Evolutionary conservation across 495 filamentous ascomycete genomes (phyloP), one percentile per base, ranked within the genome.

Genomic region (Lepidopterella palustris): DNA sequence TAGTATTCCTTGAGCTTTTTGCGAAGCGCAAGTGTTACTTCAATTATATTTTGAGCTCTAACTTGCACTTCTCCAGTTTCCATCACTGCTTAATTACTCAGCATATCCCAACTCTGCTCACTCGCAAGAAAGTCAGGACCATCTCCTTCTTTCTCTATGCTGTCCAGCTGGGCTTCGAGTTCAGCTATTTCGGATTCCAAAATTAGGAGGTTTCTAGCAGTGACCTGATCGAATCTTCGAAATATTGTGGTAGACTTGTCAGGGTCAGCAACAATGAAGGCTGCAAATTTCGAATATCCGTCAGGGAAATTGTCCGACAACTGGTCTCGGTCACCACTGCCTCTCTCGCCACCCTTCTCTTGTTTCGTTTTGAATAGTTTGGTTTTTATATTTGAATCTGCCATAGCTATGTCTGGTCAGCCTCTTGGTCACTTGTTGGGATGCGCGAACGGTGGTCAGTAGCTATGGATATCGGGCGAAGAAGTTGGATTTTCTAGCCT

Each of bases 171-270:
- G 5, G 31, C 31, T 13, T 35, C 31, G 5, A 35, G 31, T 35
- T 35, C 31, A 6, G 31, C 31, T 35, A 35, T 35, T 35, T 35
- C 31, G 13, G 31, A 35, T 13, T 35, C 31, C 31, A 35, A 13
- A 35, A 35, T 13, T 35, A 63, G 31, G 4, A 63, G 49, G 48
- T 63, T 63, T 3, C 60, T 45, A 5, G 56, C 55, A 20, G 15
- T 40, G 3, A 59, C 32, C 5, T 21, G 21, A 42, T 59, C 49
- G 53, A 63, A 63, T 6, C 48, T 53, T 5, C 60, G 55, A 26
- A 58, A 62, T 0, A 62, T 52, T 27, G 45, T 50, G n/a, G 53
- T 47, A 25, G 55, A 35, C n/a, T 29, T 51, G 45, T 62, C 59
- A 11, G 59, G 59, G 25, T 62, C 59, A 28, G 23, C 39, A 8